Conservation (phyloP, 495 filamentous ascomycete genomes). For the Sordaria brevicollis region DNA sequence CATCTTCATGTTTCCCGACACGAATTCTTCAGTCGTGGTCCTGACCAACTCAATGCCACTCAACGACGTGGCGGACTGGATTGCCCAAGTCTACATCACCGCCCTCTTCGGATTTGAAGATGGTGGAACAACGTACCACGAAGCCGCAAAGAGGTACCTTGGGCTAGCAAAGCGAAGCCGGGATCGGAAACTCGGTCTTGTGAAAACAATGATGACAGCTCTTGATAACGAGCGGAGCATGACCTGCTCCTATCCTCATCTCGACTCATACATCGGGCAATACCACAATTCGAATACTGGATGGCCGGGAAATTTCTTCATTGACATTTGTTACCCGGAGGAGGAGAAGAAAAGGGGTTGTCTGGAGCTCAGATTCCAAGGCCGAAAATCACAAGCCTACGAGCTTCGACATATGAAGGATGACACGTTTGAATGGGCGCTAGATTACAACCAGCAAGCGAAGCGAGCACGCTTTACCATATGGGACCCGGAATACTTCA, state of each 20-base stretch:
- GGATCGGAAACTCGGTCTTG: neutral
- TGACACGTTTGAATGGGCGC: constrained; percentile 4
- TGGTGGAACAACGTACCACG: neutral
- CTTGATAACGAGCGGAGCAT: neutral
- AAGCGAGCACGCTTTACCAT: neutral
- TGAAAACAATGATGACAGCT: neutral
- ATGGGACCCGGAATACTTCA: neutral
- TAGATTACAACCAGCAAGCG: neutral
- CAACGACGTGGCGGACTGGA: constrained; percentile 21
- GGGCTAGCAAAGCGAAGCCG: neutral
- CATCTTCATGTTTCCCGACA: constrained; percentile 18
- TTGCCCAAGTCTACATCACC: constrained; percentile 15
- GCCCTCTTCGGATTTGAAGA: constrained; percentile 6
- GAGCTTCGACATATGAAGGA: constrained; percentile 1
- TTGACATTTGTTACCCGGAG: neutral
- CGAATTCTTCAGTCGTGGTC: constrained; percentile 15
- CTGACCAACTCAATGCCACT: constrained; percentile 16
- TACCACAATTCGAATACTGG: neutral
- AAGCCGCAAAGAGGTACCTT: neutral
- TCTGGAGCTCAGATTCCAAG: constrained; percentile 5
- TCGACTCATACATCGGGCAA: neutral
- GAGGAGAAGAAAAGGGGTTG: neutral
- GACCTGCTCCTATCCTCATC: neutral
- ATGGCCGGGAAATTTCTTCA: neutral
- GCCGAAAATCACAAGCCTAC: neutral